These are phyloP conservation scores for Exsudoporus frostii DNA, from an alignment of 768 basidiomycete species.

Conservation along the genomic window DNA sequence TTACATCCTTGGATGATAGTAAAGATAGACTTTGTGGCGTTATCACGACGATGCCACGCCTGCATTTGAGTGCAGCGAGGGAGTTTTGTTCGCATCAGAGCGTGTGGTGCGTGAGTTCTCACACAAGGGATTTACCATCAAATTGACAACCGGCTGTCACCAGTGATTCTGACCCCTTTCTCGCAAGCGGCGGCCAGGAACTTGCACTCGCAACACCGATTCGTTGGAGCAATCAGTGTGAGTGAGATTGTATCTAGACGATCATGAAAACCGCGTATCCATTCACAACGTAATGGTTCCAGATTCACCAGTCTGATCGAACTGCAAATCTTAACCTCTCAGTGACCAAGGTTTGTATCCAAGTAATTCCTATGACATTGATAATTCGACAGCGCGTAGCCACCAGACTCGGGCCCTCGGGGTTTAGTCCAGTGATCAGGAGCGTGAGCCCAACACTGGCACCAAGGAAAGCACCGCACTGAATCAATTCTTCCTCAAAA, in stretches of 20 bases:
- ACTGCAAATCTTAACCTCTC: too few relatives aligned
- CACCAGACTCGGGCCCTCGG: not conserved
- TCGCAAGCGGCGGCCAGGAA: constrained; percentile 6
- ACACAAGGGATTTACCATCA: not conserved
- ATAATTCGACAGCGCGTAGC: not conserved
- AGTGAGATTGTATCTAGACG: not conserved
- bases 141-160: constrained; percentile 5
- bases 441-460: not conserved
- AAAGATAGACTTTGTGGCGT: not conserved
- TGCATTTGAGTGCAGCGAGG: not conserved
- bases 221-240: not conserved
- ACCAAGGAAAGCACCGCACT: not conserved
- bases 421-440: not conserved
- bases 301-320: not conserved
- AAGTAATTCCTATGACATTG: not conserved
- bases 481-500: not conserved
- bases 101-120: not conserved
- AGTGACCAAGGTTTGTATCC: not conserved
- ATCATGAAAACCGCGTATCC: constrained; percentile 2
- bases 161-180: not conserved
- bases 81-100: not conserved
- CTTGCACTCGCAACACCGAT: not conserved
- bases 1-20: not conserved
- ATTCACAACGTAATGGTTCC: not conserved
- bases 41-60: not conserved